phyloP scores from a whole-genome alignment of 2,329 filamentous ascomycete species.

The Fusarium humuli region DNA sequence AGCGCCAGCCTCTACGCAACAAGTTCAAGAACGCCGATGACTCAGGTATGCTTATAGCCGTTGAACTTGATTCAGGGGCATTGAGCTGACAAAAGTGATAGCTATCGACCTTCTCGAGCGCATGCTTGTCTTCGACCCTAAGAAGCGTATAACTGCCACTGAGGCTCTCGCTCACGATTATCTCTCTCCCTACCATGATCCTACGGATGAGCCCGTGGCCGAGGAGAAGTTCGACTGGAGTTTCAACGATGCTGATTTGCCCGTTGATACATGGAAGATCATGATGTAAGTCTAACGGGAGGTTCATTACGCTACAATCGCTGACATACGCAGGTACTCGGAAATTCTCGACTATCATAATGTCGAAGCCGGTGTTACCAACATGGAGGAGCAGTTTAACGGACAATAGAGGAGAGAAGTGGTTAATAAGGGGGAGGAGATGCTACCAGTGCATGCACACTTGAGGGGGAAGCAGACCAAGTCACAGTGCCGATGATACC shows the following conservation, averaged over 20 bases:
- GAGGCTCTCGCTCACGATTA: slow-evolving; percentile 92
- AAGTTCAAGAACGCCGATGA: slow-evolving; percentile 98
- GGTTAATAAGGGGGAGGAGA: slow-evolving; percentile 48
- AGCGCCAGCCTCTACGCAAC: slow-evolving; percentile 84
- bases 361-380: slow-evolving; percentile 69
- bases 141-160: slow-evolving; percentile 88
- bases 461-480: slow-evolving; percentile 38
- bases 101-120: slow-evolving; percentile 93
- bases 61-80: not conserved
- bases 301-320: not conserved
- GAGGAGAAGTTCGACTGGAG: slow-evolving; percentile 99
- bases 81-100: slow-evolving; percentile 49
- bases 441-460: slow-evolving; percentile 36
- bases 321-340: slow-evolving; percentile 78
- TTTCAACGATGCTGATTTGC: slow-evolving; percentile 97
- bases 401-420: slow-evolving; percentile 51
- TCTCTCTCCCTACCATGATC: slow-evolving; percentile 95
- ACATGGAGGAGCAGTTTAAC: slow-evolving; percentile 56
- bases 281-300: slow-evolving; percentile 82
- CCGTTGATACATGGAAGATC: slow-evolving; percentile 99
- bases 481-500: slow-evolving; percentile 51
- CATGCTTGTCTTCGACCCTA: slow-evolving; percentile 99
- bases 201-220: slow-evolving; percentile 92
- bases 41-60: slow-evolving; percentile 68
- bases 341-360: slow-evolving; percentile 99